Evolutionary conservation across 169 alveolate genomes (phyloP).

Genomic region (Plasmodium reichenowi): DNA sequence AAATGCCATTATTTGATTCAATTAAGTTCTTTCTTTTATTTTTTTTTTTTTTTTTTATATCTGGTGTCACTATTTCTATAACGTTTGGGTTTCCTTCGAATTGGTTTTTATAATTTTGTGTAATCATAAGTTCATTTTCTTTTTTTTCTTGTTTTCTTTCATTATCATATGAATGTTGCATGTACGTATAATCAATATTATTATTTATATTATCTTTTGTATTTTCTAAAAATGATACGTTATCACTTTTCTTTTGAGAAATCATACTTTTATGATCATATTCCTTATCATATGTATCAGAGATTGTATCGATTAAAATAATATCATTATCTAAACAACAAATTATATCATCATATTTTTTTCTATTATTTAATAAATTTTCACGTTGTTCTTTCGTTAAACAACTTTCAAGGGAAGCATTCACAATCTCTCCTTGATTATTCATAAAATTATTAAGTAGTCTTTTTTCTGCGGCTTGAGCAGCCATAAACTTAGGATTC

Average conservation of each 20-base stretch:
- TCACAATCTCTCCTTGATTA: conserved; percentile 60
- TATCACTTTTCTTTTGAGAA: background rate
- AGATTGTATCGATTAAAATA: conserved; percentile 17
- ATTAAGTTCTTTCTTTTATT: too few relatives aligned
- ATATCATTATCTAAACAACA: conserved; percentile 36
- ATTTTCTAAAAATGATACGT: background rate
- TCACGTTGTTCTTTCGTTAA: conserved; percentile 52
- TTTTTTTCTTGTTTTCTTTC: too few relatives aligned
- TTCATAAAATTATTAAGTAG: conserved; percentile 59
- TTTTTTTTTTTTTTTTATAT: too few relatives aligned
- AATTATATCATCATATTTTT: conserved; percentile 59
- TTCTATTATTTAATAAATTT: conserved; percentile 46
- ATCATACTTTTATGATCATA: background rate
- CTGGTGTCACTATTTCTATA: too few relatives aligned
- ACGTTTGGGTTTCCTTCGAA: too few relatives aligned
- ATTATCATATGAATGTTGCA: too few relatives aligned
- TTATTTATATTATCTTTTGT: background rate
- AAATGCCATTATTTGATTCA: too few relatives aligned
- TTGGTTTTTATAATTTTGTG: too few relatives aligned
- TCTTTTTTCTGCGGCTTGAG: conserved; percentile 74
- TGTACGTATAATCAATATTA: background rate
- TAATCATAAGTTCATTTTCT: too few relatives aligned
- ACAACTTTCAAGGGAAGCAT: conserved; percentile 63
- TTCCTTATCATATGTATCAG: background rate
- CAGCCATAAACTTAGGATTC: conserved; percentile 57